These are phyloP conservation scores for Pythium insidiosum DNA, from an alignment of 352 stramenopile genomes.

Conservation along the genomic window DNA sequence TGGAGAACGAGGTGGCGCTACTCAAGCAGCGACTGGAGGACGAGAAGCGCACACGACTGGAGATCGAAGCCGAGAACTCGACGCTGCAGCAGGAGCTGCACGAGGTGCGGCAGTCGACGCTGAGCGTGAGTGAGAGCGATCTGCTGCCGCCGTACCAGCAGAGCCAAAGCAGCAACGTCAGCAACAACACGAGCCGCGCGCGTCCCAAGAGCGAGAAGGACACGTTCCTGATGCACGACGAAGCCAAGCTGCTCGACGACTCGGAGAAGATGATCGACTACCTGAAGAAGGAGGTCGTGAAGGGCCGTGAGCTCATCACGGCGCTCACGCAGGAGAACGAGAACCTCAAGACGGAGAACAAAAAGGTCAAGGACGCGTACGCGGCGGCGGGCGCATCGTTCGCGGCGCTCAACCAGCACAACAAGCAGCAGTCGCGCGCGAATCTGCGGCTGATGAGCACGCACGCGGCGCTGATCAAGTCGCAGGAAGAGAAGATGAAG, in stretches of 20 bases:
- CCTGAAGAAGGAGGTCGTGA: slow-evolving; percentile 68
- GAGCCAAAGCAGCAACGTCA: too few species aligned
- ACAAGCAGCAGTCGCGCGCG: slow-evolving; percentile 90
- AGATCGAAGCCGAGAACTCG: slow-evolving; percentile 69
- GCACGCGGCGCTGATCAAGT: slow-evolving; percentile 79
- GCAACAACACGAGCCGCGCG: too few species aligned
- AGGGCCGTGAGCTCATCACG: slow-evolving; percentile 62
- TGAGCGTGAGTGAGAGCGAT: slow-evolving; percentile 40
- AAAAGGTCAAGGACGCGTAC: slow-evolving; percentile 91
- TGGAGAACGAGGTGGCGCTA: slow-evolving; percentile 69
- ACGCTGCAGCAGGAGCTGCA: slow-evolving; percentile 64
- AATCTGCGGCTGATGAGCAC: slow-evolving; percentile 88
- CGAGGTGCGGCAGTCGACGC: slow-evolving; percentile 44
- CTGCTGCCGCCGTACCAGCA: slow-evolving; percentile 15
- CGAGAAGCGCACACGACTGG: slow-evolving; percentile 59
- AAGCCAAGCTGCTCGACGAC: slow-evolving; percentile 65
- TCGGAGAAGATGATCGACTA: slow-evolving; percentile 84
- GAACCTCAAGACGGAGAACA: slow-evolving; percentile 81
- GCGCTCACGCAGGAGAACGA: slow-evolving; percentile 68
- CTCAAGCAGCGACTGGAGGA: slow-evolving; percentile 73
- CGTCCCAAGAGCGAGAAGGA: slow-evolving; percentile 27
- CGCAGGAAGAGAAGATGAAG: slow-evolving; percentile 87
- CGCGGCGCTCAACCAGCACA: slow-evolving; percentile 89
- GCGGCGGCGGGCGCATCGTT: slow-evolving; percentile 89
- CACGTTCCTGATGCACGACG: slow-evolving; percentile 15